Percentiles rank a stretch among this genome's conserved stretches.
Evolutionary conservation across 2,329 filamentous ascomycete genomes (phyloP).

Genomic region (Calonectria pauciramosa): DNA sequence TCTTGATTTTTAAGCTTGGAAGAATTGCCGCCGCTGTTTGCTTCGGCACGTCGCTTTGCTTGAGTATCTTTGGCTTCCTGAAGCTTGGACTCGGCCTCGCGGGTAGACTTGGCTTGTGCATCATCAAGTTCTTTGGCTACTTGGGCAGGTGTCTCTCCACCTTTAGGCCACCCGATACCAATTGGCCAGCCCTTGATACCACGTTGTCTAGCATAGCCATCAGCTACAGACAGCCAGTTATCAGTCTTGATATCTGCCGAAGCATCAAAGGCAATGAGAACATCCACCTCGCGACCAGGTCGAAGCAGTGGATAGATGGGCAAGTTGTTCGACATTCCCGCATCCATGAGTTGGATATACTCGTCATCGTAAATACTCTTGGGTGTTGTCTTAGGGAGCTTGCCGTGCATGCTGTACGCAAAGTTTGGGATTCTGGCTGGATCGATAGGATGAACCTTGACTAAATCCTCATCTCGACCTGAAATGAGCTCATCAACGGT

Average conservation of each 20-base stretch:
- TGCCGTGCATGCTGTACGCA: slow-evolving; percentile 82
- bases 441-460: slow-evolving; percentile 95
- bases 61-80: slow-evolving; percentile 69
- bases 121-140: slow-evolving; percentile 74
- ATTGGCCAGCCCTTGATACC: slow-evolving; percentile 95
- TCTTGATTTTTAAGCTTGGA: slow-evolving; percentile 47
- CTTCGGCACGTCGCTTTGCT: slow-evolving; percentile 44
- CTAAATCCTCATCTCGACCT: slow-evolving; percentile 84
- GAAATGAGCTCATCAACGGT: slow-evolving; percentile 87
- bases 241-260: slow-evolving; percentile 93
- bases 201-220: slow-evolving; percentile 91
- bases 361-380: slow-evolving; percentile 78
- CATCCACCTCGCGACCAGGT: slow-evolving; percentile 88
- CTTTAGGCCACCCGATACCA: slow-evolving; percentile 91
- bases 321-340: slow-evolving; percentile 98
- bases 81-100: slow-evolving; percentile 75
- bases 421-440: slow-evolving; percentile 94
- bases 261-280: slow-evolving; percentile 93
- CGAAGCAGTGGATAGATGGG: slow-evolving; percentile 95
- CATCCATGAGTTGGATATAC: slow-evolving; percentile 92
- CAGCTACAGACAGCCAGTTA: slow-evolving; percentile 95
- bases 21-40: slow-evolving; percentile 41
- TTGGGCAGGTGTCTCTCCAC: slow-evolving; percentile 68
- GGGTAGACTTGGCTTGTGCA: slow-evolving; percentile 72
- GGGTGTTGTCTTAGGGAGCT: slow-evolving; percentile 82